These are phyloP conservation scores for Yamadazyma pseudoaaseri DNA, from an alignment of 1,139 yeast genomes.

Conservation along the genomic window DNA sequence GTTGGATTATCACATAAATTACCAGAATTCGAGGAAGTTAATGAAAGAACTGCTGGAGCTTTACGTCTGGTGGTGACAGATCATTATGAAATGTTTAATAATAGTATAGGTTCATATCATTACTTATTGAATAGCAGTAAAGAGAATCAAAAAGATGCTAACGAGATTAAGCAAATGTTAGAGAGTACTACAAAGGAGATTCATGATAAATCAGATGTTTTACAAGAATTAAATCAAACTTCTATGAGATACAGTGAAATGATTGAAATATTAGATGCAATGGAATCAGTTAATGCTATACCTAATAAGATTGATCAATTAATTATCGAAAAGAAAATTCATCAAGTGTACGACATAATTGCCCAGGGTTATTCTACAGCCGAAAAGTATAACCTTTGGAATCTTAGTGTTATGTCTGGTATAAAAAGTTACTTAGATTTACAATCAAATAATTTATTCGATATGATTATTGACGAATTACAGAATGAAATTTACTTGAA, in stretches of 20 bases:
- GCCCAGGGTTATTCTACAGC: conserved; percentile 56
- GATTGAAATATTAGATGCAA: conserved; percentile 69
- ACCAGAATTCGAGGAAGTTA: conserved; percentile 54
- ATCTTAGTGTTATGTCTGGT: conserved; percentile 58
- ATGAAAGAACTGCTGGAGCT: conserved; percentile 54
- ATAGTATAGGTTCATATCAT: conserved; percentile 76
- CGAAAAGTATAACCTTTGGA: conserved; percentile 60
- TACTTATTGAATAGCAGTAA: conserved; percentile 54
- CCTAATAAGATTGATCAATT: conserved; percentile 66
- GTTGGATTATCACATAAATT: conserved; percentile 81
- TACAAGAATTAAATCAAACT: conserved; percentile 64
- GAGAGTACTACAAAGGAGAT: conserved; percentile 51
- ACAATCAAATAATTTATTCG: conserved; percentile 68
- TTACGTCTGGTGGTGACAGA: conserved; percentile 74
- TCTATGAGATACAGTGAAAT: conserved; percentile 64
- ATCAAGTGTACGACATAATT: conserved; percentile 65
- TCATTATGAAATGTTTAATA: conserved; percentile 82
- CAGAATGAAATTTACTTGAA: conserved; percentile 72
- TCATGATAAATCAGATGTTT: conserved; percentile 52
- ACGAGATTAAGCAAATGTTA: conserved; percentile 51
- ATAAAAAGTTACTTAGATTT: conserved; percentile 57
- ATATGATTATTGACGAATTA: conserved; percentile 73
- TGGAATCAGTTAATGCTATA: conserved; percentile 57
- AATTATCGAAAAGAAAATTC: conserved; percentile 66
- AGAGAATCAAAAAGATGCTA: conserved; percentile 56